phyloP scores from a whole-genome alignment of 352 stramenopile genomes.

The Phytopythium oedochilum region DNA sequence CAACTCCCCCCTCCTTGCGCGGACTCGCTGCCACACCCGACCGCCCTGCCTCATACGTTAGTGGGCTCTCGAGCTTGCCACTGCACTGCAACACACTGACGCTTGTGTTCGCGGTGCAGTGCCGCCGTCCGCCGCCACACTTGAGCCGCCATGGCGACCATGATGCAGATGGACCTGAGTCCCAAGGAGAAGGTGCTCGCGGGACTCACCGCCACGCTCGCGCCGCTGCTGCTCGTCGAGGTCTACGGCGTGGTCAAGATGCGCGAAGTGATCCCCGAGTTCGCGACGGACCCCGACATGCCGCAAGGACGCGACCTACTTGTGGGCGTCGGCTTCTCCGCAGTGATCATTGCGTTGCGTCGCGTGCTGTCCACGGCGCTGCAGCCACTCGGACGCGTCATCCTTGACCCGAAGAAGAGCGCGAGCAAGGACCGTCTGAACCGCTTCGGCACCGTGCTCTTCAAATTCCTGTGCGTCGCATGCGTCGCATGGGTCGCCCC shows the following conservation, averaged over 20 bases:
- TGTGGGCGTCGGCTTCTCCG: constrained; percentile 19
- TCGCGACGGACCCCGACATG: constrained; percentile 27
- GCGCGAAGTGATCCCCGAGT: constrained; percentile 14
- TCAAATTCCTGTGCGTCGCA: constrained; percentile 26
- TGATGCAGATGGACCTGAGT: constrained; percentile 28
- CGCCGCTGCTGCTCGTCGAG: constrained; percentile 23
- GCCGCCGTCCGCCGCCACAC: neutral
- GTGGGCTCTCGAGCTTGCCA: no score
- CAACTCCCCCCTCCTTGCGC: no score
- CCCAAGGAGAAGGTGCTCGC: constrained; percentile 29
- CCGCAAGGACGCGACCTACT: constrained; percentile 25
- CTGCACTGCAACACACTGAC: neutral
- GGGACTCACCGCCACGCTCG: constrained; percentile 21
- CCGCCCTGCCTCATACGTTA: neutral
- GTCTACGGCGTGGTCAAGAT: constrained; percentile 26
- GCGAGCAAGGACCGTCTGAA: constrained; percentile 20
- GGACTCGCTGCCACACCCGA: no score
- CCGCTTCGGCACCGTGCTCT: constrained; percentile 29
- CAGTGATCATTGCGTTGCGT: constrained; percentile 23
- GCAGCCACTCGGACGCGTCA: constrained; percentile 16
- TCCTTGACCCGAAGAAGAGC: constrained; percentile 20
- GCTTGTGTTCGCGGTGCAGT: neutral
- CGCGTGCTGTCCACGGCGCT: constrained; percentile 14
- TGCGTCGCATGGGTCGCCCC: no score
- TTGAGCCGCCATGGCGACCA: constrained; percentile 21